These are phyloP conservation scores for Trichosporon coremiiforme DNA, from an alignment of 1,284 basidiomycete genomes.

Conservation along the genomic window DNA sequence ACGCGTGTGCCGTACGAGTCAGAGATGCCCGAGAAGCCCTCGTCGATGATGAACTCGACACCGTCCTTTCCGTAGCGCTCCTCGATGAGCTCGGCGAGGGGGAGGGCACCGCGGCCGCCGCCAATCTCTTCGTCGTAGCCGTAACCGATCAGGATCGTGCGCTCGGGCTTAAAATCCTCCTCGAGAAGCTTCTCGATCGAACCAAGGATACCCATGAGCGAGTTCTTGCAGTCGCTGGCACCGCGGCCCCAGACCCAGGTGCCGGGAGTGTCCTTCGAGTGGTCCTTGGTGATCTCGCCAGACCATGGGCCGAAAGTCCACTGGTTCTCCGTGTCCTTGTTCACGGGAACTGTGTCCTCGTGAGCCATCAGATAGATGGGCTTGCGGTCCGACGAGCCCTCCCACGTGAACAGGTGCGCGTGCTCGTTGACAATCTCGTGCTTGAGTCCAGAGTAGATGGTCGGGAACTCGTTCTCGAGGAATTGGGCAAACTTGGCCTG, in stretches of 20 bases:
- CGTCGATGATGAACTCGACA: constrained; percentile 59
- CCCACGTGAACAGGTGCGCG: constrained; percentile 58
- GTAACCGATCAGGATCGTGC: constrained; percentile 58
- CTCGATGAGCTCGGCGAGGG: constrained; percentile 49
- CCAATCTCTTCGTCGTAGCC: constrained; percentile 61
- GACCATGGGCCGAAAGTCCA: constrained; percentile 61
- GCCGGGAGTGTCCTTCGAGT: constrained; percentile 43
- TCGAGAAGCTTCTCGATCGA: constrained; percentile 59
- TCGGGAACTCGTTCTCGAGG: constrained; percentile 55
- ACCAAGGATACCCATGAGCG: constrained; percentile 57
- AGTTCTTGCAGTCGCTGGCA: constrained; percentile 58
- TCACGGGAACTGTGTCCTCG: constrained; percentile 61
- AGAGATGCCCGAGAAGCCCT: constrained; percentile 57
- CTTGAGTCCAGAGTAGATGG: constrained; percentile 45
- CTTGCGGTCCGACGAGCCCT: constrained; percentile 50
- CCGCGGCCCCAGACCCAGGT: constrained; percentile 62
- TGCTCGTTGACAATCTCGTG: constrained; percentile 57
- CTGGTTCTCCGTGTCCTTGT: constrained; percentile 56
- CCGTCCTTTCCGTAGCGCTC: constrained; percentile 55
- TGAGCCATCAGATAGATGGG: constrained; percentile 59
- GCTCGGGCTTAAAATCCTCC: constrained; percentile 57
- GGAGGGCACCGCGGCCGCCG: constrained; percentile 52
- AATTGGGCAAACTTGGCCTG: constrained; percentile 53
- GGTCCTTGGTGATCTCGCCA: constrained; percentile 56
- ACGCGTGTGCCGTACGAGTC: constrained; percentile 49